Evolutionary conservation across 2,329 filamentous ascomycete genomes (phyloP), one percentile per base, ranked within the genome.

Genomic region (Cladophialophora chaetospira): DNA sequence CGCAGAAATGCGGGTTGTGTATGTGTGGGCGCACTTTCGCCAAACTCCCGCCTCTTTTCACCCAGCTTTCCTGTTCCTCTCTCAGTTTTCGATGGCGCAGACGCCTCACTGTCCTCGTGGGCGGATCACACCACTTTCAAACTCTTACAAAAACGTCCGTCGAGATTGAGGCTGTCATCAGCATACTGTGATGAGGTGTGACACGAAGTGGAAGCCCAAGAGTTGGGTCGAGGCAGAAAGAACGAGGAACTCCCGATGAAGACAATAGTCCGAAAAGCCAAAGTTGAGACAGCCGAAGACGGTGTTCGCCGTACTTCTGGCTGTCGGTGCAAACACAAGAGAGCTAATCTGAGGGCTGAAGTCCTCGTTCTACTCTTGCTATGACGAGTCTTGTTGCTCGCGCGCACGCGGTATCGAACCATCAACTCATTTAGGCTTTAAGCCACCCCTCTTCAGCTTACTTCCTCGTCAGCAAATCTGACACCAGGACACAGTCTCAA

Each of bases 401-500:
- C n/a, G n/a, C n/a, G n/a, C n/a, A n/a, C n/a, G n/a, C n/a, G n/a
- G n/a, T n/a, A n/a, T n/a, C n/a, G n/a, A n/a, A n/a, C n/a, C 15
- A 40, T 21, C 36, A 15, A 40, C 36, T n/a, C 15, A 4, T 21
- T 10, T 40, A 8, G 17, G 17, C 15, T 40, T 11, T 40, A 9
- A 21, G 17, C 6, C 15, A 4, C 17, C 15, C 17, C 36, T 9
- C 10, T 15, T 40, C 36, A 40, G 23, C 36, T 21, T 21, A 10
- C 36, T 21, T 40, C 36, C 17, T 26, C 42, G 21, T 45, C 57
- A 36, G 28, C 40, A 8, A 55, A 28, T 25, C 25, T 36, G 15
- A 58, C 46, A 19, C 55, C 52, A 47, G 59, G 56, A 44, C 72
- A 74, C 51, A 71, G 62, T 38, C 68, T 70, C 64, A 75, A 53